These are phyloP conservation scores for Lepidium africanum DNA, from an alignment of 345 rosid species.

Conservation along the genomic window DNA sequence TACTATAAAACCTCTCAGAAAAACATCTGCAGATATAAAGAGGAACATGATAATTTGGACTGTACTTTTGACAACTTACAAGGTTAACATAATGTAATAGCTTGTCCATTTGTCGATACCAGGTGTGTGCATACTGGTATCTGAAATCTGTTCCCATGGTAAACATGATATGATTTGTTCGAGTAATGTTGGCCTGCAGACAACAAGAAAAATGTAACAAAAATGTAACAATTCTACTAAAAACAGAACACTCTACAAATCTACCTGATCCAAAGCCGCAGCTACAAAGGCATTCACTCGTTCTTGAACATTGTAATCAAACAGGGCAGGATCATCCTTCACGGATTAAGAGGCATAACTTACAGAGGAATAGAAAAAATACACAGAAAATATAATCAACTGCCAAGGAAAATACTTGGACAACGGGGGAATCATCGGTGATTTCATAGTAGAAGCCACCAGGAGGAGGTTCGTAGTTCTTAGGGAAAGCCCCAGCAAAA, in stretches of 20 bases:
- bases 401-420: conserved; percentile 52
- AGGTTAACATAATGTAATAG: conserved; percentile 92
- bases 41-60: not conserved
- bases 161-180: conserved; percentile 86
- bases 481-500: conserved; percentile 93
- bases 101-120: conserved; percentile 96
- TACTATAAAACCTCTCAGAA: not conserved
- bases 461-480: conserved; percentile 92
- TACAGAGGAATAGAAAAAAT: not conserved
- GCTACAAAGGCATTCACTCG: conserved; percentile 88
- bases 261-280: conserved; percentile 90
- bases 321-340: conserved; percentile 72
- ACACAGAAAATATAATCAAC: not conserved
- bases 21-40: not conserved
- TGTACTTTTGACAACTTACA: conserved; percentile 33
- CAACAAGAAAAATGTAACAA: not conserved
- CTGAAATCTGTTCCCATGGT: conserved; percentile 99
- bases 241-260: not conserved
- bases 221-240: not conserved
- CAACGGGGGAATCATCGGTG: conserved; percentile 59
- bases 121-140: conserved; percentile 87
- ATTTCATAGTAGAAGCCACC: conserved; percentile 93
- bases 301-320: conserved; percentile 94
- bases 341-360: conserved; percentile 18
- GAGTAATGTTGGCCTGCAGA: conserved; percentile 85